Evolutionary conservation across 306 rosid genomes (phyloP), one percentile per base, ranked within the genome.

Genomic region (Trifolium subterraneum): DNA sequence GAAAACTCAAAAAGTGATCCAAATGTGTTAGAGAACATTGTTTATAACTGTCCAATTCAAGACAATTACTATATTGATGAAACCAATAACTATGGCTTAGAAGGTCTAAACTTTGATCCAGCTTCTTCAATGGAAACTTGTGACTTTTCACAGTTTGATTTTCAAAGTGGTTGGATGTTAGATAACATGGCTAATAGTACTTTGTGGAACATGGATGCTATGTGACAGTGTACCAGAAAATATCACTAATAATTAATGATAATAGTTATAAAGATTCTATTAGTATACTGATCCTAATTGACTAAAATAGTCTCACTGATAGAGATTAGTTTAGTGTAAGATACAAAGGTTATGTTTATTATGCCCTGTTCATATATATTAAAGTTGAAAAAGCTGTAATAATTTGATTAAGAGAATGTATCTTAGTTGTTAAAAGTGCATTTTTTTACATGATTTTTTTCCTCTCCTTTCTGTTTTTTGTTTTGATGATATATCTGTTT

Each of bases 141-240:
- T 64, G 87, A 81, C 45, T 72, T 76, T 81, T 72, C 89, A 76
- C 87, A 75, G 67, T 79, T 79, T 71, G 92, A 82, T 73, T 79
- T 68, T 82, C 98, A 88, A 31, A 72, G 60, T 79, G 84, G 88
- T 16, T 93, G 98, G 96, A 56, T 79, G 70, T 7, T 74, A 14
- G 79, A 80, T 56, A 82, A 68, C 83, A 70, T 80, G 84, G 85
- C 65, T 70, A 90, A 89, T 41, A n/a, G 20, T 15, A 50, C 81
- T 72, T 77, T 91, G 52, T 91, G 94, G 97, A 84, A 89, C 86
- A 79, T 89, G 92, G 85, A 81, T 59, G 76, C 83, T 63, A 80
- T 84, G 84, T 91, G 78, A 85, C 35, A 61, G 54, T 36, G 47
- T 44, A 73, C 55, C 29, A 12, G 15, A 60, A 61, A 62, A 27